phyloP scores from a whole-genome alignment of 345 rosid genomes.

The Rhodomyrtus tomentosa region DNA sequence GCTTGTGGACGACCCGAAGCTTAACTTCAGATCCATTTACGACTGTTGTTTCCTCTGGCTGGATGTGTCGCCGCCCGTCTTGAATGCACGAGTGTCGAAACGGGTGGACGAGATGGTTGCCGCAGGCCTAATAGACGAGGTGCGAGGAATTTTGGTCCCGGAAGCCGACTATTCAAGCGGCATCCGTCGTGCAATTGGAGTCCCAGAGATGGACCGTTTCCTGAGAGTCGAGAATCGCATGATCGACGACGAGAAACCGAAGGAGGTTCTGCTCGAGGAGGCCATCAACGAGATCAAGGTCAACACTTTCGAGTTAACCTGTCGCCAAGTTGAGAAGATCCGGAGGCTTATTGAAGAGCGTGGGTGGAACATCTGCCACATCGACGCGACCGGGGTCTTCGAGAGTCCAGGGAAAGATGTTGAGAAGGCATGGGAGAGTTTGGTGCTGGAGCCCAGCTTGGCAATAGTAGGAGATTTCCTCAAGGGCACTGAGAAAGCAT shows the following conservation, averaged over 20 bases:
- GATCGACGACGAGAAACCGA: background rate
- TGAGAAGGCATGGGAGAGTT: conserved; percentile 1
- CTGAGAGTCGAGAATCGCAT: background rate
- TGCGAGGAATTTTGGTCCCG: background rate
- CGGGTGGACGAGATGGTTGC: conserved; percentile 31
- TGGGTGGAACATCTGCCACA: background rate
- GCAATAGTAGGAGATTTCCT: background rate
- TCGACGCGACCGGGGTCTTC: background rate
- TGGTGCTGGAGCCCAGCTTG: conserved; percentile 1
- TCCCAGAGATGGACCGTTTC: conserved; percentile 23
- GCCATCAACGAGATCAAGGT: conserved; percentile 21
- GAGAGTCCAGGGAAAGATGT: conserved; percentile 1
- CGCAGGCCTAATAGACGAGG: conserved; percentile 20
- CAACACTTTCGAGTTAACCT: conserved; percentile 17
- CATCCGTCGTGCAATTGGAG: conserved; percentile 27
- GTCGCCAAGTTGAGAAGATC: conserved; percentile 20
- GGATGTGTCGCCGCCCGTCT: conserved; percentile 13
- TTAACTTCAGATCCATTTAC: conserved; percentile 5
- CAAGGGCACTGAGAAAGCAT: background rate
- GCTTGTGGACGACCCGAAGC: background rate
- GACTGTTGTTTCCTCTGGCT: conserved; percentile 24
- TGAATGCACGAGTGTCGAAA: conserved; percentile 6
- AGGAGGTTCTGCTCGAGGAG: background rate
- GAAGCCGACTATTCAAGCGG: conserved; percentile 4
- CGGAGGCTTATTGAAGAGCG: background rate